Base-by-base conservation (phyloP, 2,329 filamentous ascomycete genomes). In the Colletotrichum shisoi region DNA sequence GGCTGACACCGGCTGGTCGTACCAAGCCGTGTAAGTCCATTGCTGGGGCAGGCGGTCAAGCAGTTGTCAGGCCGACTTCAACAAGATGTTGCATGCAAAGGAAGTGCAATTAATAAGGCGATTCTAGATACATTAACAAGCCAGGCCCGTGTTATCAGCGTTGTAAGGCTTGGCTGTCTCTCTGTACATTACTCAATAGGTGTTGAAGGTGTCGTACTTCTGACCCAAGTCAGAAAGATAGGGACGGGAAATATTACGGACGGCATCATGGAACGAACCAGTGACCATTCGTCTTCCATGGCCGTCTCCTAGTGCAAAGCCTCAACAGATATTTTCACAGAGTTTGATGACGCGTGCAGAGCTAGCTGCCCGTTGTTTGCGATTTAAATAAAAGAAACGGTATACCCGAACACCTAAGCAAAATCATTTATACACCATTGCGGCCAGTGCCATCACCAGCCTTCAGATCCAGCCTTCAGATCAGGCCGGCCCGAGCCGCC, bases 401-500 rank as follows among this genome's bases (percentile, higher is more conserved):
- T 68, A 68, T 68, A 65, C 56, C 65, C 49, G 37, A 65, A 68
- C 65, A 65, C 65, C 65, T 37, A 65, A 52, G 46, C 53, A 46
- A 34, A 58, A 34, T 27, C 48, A 65, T 51, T 56, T 54, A 45
- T 15, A 59, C 37, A 56, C 8, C 17, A 21, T 54, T 6, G 27
- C 44, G 24, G 4, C 21, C n/a, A 6, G 5, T 13, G 17, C 11
- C 21, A 8, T 11, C 21, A 15, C 11, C 21, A 8, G n/a, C 17
- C 21, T 4, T 57, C n/a, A n/a, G n/a, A n/a, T n/a, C n/a, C n/a
- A n/a, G n/a, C n/a, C n/a, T n/a, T 68, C 54, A 70, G 19, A 70
- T 70, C 4, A 70, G 53, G 1, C 69, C 69, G 8, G 69, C 69
- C 15, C 69, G 60, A 4, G 69, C 69, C 5, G 63, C 69, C 61